phyloP scores from a whole-genome alignment of 2,329 filamentous ascomycete genomes.

The Ophiobolus disseminans region DNA sequence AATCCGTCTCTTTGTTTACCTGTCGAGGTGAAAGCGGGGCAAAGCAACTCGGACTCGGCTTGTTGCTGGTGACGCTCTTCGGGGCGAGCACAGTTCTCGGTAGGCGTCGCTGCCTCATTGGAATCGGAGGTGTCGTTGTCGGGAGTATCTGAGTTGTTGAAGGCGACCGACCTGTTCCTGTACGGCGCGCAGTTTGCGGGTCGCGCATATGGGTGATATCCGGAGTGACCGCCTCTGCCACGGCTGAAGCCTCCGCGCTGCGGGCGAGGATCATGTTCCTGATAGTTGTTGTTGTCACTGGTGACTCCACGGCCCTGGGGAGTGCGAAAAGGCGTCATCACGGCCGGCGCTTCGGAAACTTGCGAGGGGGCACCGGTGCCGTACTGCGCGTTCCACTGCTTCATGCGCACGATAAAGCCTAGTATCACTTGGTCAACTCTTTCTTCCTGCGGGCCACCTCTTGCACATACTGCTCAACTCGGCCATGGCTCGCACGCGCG shows the following conservation, averaged over 20 bases:
- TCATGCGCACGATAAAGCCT: slow-evolving; percentile 31
- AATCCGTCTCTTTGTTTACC: slow-evolving; percentile 33
- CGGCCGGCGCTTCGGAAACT: too few relatives aligned
- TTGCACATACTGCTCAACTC: slow-evolving; percentile 37
- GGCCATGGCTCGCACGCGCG: slow-evolving; percentile 28
- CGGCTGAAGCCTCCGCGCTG: slow-evolving; percentile 17
- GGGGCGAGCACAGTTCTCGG: slow-evolving; percentile 1
- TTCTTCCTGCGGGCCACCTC: slow-evolving; percentile 5
- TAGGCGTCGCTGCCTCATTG: background rate
- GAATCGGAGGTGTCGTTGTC: slow-evolving; percentile 8
- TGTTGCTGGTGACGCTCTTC: slow-evolving; percentile 14
- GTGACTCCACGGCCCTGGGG: slow-evolving; percentile 5
- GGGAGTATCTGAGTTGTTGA: slow-evolving; percentile 13
- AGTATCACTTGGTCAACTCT: slow-evolving; percentile 14
- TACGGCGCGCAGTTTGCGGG: slow-evolving; percentile 17
- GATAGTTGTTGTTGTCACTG: slow-evolving; percentile 10
- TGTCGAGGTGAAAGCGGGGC: slow-evolving; percentile 40
- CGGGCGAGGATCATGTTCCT: background rate
- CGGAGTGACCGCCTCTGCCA: slow-evolving; percentile 8
- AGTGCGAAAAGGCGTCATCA: slow-evolving; percentile 8
- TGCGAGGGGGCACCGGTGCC: too few relatives aligned
- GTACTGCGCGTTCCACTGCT: slow-evolving; percentile 30
- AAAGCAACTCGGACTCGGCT: slow-evolving; percentile 22
- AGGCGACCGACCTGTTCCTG: slow-evolving; percentile 19
- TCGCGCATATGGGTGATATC: slow-evolving; percentile 34